Conservation (phyloP, 805 yeast species). For the Kazachstania africana region DNA sequence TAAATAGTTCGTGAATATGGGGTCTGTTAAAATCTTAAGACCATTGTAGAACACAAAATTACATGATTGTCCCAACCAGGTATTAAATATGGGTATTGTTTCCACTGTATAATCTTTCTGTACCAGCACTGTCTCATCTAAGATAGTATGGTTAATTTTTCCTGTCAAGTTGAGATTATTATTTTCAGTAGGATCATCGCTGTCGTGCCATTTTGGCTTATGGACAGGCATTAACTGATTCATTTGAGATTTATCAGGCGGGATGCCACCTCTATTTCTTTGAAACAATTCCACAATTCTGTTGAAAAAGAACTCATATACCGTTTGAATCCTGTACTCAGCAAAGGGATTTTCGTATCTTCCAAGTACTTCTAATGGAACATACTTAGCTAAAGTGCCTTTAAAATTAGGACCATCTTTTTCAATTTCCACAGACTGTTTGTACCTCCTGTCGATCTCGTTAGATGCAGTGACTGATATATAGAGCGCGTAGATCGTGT, state of each 20-base stretch:
- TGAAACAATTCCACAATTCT: constrained; percentile 63
- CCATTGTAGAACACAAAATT: constrained; percentile 59
- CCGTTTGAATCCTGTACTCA: constrained; percentile 82
- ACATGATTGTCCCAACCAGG: constrained; percentile 95
- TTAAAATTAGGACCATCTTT: constrained; percentile 8
- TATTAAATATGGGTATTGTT: constrained; percentile 28
- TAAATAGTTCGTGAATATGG: constrained; percentile 58
- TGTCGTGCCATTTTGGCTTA: constrained; percentile 53
- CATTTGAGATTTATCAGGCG: constrained; percentile 35
- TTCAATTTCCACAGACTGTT: constrained; percentile 9
- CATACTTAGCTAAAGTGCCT: constrained; percentile 28
- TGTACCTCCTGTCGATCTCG: constrained; percentile 39
- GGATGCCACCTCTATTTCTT: constrained; percentile 48
- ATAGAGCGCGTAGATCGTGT: constrained; percentile 55
- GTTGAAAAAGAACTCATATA: constrained; percentile 71
- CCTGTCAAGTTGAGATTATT: neutral
- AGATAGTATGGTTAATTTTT: constrained; percentile 1
- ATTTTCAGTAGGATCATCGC: constrained; percentile 5
- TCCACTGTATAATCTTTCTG: constrained; percentile 2
- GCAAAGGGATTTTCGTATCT: constrained; percentile 82
- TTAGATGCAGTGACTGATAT: constrained; percentile 43
- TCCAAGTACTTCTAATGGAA: constrained; percentile 50
- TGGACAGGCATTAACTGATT: constrained; percentile 46
- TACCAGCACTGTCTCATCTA: constrained; percentile 1
- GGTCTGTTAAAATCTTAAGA: constrained; percentile 76